Evolutionary conservation across 495 filamentous ascomycete species (phyloP), one percentile per base, ranked within the genome.

Genomic region (Delitschia confertaspora): DNA sequence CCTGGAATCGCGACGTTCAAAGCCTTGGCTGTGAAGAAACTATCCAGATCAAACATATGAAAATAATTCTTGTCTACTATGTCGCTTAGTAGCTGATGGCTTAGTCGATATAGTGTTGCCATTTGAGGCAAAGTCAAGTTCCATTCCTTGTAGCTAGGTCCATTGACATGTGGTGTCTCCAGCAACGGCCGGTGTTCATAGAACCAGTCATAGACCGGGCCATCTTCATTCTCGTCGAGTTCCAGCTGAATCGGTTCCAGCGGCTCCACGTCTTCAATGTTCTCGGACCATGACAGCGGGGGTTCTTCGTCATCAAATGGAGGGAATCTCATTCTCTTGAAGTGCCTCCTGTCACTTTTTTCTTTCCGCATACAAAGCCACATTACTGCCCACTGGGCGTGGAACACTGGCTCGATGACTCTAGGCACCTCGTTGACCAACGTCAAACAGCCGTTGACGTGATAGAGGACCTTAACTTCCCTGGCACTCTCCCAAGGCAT

Each of bases 261-360:
- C 0, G 93, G 93, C 60, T 99, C 93, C 7, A 96, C 93, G 60
- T 95, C 93, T 59, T 96, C 93, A 39, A 99, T 91, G 53, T 99
- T 99, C 62, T 99, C 93, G 8, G 87, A 89, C 86, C 88, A 99
- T 5, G 86, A 93, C 32, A 99, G 71, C 17, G 93, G 93, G 0
- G 93, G 93, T 58, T 99, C 93, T 66, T 99, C 93, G 56, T 99
- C 93, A 58, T 99, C 93, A 57, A 99, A 99, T 0, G 93, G 93
- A 33, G 91, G 93, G 58, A 99, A 99, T 44, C 93, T 78, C 93
- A 99, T 99, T 43, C 93, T 73, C 69, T 99, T 99, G 72, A 99
- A 99, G 57, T 96, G 80, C 57, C 93, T 72, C 53, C 93, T 69
- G 60, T 96, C 93, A 56, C 85, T 89, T 73, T 99, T 99, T 62